A percentile compares a stretch with the other conserved stretches of the same genome.
Conservation (phyloP, 768 basidiomycete genomes). For the Candolleomyces aberdarensis region DNA sequence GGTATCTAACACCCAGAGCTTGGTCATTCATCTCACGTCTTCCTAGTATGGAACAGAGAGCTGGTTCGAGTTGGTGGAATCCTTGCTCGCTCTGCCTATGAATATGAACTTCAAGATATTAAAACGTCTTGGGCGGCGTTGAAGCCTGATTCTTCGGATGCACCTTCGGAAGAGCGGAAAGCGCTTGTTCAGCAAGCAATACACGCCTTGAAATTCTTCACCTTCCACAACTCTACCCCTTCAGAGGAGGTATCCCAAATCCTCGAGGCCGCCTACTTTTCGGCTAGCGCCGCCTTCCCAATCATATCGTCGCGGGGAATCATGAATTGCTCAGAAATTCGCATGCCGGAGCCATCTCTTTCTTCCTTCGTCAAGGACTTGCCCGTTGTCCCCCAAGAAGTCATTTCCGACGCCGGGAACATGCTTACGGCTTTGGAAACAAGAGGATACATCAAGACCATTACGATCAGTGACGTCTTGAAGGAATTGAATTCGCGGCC, state of each 20-base stretch:
- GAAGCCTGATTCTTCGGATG: conserved; percentile 19
- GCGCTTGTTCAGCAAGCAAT: conserved; percentile 61
- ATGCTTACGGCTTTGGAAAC: conserved; percentile 62
- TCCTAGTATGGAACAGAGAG: conserved; percentile 85
- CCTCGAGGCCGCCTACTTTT: conserved; percentile 80
- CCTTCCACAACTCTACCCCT: conserved; percentile 85
- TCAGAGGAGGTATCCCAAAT: conserved; percentile 69
- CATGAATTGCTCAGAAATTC: conserved; percentile 59
- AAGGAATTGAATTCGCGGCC: conserved; percentile 70
- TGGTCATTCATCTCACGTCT: conserved; percentile 4
- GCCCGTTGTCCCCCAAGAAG: conserved; percentile 64
- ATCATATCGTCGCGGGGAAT: conserved; percentile 79
- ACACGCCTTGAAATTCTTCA: conserved; percentile 87
- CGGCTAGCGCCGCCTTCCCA: conserved; percentile 48
- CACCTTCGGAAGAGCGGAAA: conserved; percentile 30
- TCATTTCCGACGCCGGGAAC: conserved; percentile 50
- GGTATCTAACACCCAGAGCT: conserved; percentile 15
- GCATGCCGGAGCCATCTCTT: conserved; percentile 71
- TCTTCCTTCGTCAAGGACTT: conserved; percentile 73
- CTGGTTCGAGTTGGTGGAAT: conserved; percentile 83
- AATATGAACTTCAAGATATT: conserved; percentile 69
- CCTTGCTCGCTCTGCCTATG: conserved; percentile 79
- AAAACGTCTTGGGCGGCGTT: conserved; percentile 49
- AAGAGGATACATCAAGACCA: conserved; percentile 64
- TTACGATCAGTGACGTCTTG: conserved; percentile 82